Conservation (phyloP, 75 land plant species). For the Adiantum capillusveneris region DNA sequence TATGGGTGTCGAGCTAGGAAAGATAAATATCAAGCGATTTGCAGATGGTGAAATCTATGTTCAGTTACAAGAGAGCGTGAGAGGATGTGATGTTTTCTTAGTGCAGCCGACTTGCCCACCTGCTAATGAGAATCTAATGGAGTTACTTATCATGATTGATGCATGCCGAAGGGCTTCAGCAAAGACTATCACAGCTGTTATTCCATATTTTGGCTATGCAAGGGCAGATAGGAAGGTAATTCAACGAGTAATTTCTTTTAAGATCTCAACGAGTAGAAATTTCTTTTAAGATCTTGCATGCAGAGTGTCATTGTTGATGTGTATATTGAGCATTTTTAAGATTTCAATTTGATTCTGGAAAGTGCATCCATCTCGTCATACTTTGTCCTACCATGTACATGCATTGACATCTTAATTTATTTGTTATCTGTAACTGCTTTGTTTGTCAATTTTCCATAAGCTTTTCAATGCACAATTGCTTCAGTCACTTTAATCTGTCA, state of each 20-base stretch:
- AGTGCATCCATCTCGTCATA: no score
- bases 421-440: no score
- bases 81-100: conserved; percentile 80
- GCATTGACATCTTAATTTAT: no score
- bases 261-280: no score
- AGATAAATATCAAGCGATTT: conserved; percentile 70
- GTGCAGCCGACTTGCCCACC: conserved; percentile 88
- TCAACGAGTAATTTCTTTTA: background rate
- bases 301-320: no score
- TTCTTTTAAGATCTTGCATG: no score
- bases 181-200: conserved; percentile 74
- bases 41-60: conserved; percentile 92
- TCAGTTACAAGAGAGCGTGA: conserved; percentile 77
- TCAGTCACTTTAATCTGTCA: no score
- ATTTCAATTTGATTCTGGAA: no score
- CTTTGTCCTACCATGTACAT: no score
- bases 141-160: conserved; percentile 79
- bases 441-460: no score
- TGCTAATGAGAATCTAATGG: conserved; percentile 87
- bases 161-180: conserved; percentile 87
- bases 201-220: conserved; percentile 89
- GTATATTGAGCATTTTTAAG: no score
- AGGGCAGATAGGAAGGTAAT: conserved; percentile 79
- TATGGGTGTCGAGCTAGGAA: conserved; percentile 70
- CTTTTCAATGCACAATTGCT: no score